Evolutionary conservation across 768 basidiomycete species (phyloP), one percentile per base, ranked within the genome.

Genomic region (Mycena pura): DNA sequence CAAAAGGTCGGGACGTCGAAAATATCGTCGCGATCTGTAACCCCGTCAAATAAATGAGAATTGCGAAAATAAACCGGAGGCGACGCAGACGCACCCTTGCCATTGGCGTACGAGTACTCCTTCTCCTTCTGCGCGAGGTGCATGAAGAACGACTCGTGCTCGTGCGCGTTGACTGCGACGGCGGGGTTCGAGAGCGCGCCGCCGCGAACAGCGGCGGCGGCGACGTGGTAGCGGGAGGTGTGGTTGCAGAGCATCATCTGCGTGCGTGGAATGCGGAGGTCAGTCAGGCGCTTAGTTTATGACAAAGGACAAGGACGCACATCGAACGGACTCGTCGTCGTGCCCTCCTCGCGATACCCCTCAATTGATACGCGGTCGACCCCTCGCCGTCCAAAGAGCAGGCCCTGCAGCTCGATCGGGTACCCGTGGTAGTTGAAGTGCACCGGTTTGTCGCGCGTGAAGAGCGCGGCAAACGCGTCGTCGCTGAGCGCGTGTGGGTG

Each of bases 351-450:
- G 32, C 75, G 76, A 68, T 89, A 90, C 62, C 90, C 89, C 39
- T 78, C 80, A 32, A 90, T 84, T 0, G 78, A 72, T n/a, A 88
- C 75, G 48, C 87, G 74, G 5, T 80, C 79, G 47, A 78, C 70
- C 27, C 73, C 74, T 14, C 79, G 80, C 8, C 89, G 77, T 3
- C 86, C 89, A 36, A 83, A 86, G 36, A 92, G 68, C 62, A 90
- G 69, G 13, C 89, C 89, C 67, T 84, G 82, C 50, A 93, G 74
- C 71, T 92, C 89, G 52, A 88, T 83, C 0, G 91, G 86, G 69
- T 88, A 93, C 6, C 91, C 89, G 73, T 95, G 93, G 76, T 91
- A 95, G 76, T 93, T 93, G 77, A 94, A 84, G 69, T 92, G 84
- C 38, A 95, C 76, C 1, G 84, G 82, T 64, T 78, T 83, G 69